Percentiles rank a stretch among this genome's conserved stretches.
Conservation (phyloP, 2,329 filamentous ascomycete species). For the Cytospora paraplurivora region DNA sequence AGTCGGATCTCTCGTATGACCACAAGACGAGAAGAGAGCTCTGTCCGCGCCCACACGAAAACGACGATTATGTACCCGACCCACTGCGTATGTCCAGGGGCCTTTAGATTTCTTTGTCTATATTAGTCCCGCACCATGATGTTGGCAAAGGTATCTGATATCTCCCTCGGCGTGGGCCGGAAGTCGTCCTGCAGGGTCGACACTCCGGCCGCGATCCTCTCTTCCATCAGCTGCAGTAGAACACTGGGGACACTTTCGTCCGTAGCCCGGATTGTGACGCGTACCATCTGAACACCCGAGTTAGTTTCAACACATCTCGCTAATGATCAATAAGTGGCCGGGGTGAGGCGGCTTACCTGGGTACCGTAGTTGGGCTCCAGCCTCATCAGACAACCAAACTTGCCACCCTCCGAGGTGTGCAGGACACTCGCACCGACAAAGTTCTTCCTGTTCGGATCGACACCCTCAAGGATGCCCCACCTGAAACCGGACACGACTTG, state of each 20-base stretch:
- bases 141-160: conserved; percentile 58
- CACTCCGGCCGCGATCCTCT: conserved; percentile 65
- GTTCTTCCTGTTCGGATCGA: conserved; percentile 92
- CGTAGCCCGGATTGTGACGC: conserved; percentile 89
- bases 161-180: conserved; percentile 50
- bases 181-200: conserved; percentile 46
- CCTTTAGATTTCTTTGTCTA: neutral
- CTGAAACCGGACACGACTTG: conserved; percentile 80
- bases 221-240: conserved; percentile 84
- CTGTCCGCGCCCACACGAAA: too few relatives aligned
- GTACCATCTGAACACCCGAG: conserved; percentile 74
- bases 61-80: too few relatives aligned
- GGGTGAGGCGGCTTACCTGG: conserved; percentile 64
- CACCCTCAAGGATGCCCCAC: conserved; percentile 81
- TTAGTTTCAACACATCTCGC: conserved; percentile 30
- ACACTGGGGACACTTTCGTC: conserved; percentile 84
- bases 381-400: conserved; percentile 90
- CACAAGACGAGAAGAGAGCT: conserved; percentile 13
- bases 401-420: conserved; percentile 80
- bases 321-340: neutral
- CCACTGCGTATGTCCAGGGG: too few relatives aligned
- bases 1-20: too few relatives aligned
- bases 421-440: conserved; percentile 88
- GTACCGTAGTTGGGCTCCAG: conserved; percentile 92
- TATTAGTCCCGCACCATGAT: conserved; percentile 50